These are phyloP conservation scores for Ustilago tritici DNA, from an alignment of 1,284 basidiomycete species.

Conservation along the genomic window DNA sequence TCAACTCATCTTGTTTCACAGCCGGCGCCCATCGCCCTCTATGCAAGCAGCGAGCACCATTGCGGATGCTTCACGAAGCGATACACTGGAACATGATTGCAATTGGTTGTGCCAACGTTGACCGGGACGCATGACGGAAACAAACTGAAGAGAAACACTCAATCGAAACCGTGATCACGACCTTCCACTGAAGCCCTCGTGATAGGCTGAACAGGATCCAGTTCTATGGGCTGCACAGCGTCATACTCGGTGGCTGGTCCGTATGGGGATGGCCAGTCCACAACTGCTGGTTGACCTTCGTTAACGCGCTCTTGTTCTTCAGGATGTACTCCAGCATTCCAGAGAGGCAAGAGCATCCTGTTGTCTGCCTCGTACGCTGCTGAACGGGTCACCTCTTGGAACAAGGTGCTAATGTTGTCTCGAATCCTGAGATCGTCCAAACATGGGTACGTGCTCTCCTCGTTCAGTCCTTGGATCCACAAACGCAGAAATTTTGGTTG, in stretches of 20 bases:
- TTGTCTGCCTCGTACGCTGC: not conserved
- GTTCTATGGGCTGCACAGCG: not conserved
- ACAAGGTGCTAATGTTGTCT: not conserved
- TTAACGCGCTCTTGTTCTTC: not conserved
- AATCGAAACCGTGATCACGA: too few relatives aligned
- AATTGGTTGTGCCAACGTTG: not conserved
- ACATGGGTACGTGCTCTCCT: conserved; percentile 3
- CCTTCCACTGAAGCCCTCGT: too few relatives aligned
- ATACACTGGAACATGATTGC: not conserved
- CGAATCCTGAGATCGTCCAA: not conserved
- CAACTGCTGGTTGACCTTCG: not conserved
- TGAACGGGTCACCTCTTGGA: not conserved
- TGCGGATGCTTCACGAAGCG: not conserved
- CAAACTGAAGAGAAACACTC: too few relatives aligned
- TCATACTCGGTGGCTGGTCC: not conserved
- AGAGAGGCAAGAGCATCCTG: conserved; percentile 3
- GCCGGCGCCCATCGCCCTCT: too few relatives aligned
- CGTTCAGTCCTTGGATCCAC: not conserved
- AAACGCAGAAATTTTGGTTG: not conserved
- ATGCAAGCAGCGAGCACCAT: too few relatives aligned
- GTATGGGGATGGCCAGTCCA: not conserved
- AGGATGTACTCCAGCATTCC: not conserved
- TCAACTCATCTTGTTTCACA: not conserved
- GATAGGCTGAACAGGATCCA: not conserved
- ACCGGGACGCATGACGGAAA: too few relatives aligned